phyloP scores from a whole-genome alignment of 176 grass and related monocot species.

The Bromus sterilis region DNA sequence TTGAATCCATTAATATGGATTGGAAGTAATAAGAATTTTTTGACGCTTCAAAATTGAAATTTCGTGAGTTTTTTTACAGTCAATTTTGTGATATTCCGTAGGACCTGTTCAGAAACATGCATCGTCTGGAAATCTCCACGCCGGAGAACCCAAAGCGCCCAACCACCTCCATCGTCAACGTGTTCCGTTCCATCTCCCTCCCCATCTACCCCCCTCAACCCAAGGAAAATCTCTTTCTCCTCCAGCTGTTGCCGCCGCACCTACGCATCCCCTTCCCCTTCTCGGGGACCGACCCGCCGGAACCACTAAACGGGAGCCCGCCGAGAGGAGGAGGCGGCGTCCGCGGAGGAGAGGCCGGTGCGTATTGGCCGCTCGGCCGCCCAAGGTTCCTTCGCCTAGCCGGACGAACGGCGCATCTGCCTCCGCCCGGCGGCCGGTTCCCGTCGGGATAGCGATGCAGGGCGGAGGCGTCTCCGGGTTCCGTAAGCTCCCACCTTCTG shows the following conservation, averaged over 20 bases:
- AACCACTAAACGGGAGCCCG: background rate
- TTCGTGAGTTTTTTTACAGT: too few relatives aligned
- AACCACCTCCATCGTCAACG: slow-evolving; percentile 3
- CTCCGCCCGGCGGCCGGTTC: background rate
- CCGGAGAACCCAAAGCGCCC: slow-evolving; percentile 2
- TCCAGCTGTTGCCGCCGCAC: background rate
- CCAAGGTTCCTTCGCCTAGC: background rate
- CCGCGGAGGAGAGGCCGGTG: background rate
- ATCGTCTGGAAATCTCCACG: background rate
- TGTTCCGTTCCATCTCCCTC: slow-evolving; percentile 1
- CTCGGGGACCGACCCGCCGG: background rate
- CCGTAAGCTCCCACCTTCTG: slow-evolving; percentile 33
- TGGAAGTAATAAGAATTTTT: too few relatives aligned
- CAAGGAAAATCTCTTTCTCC: background rate
- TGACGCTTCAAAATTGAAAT: too few relatives aligned
- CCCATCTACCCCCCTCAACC: background rate
- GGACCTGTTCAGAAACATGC: background rate
- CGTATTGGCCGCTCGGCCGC: background rate
- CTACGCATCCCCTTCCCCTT: background rate
- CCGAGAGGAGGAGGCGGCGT: background rate
- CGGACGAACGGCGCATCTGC: background rate
- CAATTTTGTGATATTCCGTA: too few relatives aligned
- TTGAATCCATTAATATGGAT: too few relatives aligned
- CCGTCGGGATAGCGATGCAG: slow-evolving; percentile 36
- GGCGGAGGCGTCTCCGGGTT: slow-evolving; percentile 77